These are phyloP conservation scores for Stemphylium vesicarium DNA, from an alignment of 2,329 filamentous ascomycete species.

Conservation along the genomic window DNA sequence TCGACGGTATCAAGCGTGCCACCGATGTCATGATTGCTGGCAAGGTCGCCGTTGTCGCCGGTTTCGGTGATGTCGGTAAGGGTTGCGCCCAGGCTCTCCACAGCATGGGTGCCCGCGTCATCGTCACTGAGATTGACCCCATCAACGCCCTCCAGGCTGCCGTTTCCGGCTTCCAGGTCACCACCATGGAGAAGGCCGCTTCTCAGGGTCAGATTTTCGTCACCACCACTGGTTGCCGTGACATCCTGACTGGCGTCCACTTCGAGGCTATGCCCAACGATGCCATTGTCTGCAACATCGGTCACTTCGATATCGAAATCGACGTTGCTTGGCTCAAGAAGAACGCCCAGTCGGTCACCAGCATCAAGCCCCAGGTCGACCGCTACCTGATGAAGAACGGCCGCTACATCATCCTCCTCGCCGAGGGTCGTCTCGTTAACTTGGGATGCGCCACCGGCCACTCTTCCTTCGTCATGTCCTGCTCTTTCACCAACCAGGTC, in stretches of 20 bases:
- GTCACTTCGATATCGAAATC: slow-evolving; percentile 99
- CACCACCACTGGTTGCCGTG: slow-evolving; percentile 98
- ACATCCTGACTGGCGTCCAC: slow-evolving; percentile 90
- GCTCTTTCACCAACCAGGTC: slow-evolving; percentile 99
- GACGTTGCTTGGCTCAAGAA: slow-evolving; percentile 99
- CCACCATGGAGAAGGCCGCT: slow-evolving; percentile 97
- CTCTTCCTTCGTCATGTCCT: slow-evolving; percentile 99
- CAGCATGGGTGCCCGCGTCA: slow-evolving; percentile 95
- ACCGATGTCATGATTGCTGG: slow-evolving; percentile 99
- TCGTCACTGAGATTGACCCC: slow-evolving; percentile 96
- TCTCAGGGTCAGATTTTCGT: slow-evolving; percentile 94
- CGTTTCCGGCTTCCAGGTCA: slow-evolving; percentile 95
- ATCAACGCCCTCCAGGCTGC: slow-evolving; percentile 99
- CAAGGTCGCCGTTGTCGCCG: slow-evolving; percentile 96
- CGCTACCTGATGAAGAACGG: slow-evolving; percentile 93
- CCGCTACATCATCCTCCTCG: slow-evolving; percentile 96
- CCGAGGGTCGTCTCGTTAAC: slow-evolving; percentile 99
- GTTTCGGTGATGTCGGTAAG: slow-evolving; percentile 99
- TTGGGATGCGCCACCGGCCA: slow-evolving; percentile 98
- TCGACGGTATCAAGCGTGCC: slow-evolving; percentile 99
- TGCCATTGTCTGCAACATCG: slow-evolving; percentile 99
- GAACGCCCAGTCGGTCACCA: slow-evolving; percentile 90
- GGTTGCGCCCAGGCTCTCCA: slow-evolving; percentile 94
- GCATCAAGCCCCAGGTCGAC: slow-evolving; percentile 99
- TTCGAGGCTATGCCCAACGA: slow-evolving; percentile 97